These are phyloP conservation scores for Trichoderma hamatum DNA, from an alignment of 2,329 filamentous ascomycete species.

Conservation along the genomic window DNA sequence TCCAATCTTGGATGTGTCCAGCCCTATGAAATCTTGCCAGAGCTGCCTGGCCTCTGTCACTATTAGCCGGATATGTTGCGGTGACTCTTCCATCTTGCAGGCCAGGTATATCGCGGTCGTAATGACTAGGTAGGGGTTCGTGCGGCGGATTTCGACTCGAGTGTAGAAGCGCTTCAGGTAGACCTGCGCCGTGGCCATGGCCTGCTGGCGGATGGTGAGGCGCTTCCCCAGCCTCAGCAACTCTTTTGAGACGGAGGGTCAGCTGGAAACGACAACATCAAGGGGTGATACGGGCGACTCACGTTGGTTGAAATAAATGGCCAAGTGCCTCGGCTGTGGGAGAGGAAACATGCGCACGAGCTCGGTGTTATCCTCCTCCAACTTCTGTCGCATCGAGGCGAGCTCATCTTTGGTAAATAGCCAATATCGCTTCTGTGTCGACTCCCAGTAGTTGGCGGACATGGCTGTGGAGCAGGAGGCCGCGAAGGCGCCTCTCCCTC, in stretches of 20 bases:
- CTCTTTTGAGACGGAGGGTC: constrained; percentile 53
- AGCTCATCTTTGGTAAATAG: constrained; percentile 84
- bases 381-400: constrained; percentile 70
- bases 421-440: constrained; percentile 88
- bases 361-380: constrained; percentile 75
- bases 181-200: constrained; percentile 89
- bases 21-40: constrained; percentile 77
- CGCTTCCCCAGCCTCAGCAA: constrained; percentile 82
- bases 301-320: constrained; percentile 93
- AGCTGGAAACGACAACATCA: neutral
- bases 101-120: constrained; percentile 94
- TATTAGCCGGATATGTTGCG: constrained; percentile 92
- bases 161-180: constrained; percentile 95
- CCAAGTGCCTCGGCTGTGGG: constrained; percentile 78
- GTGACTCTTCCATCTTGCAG: constrained; percentile 97
- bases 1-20: constrained; percentile 81
- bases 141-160: constrained; percentile 85
- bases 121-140: constrained; percentile 90
- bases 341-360: constrained; percentile 79
- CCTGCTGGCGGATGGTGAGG: constrained; percentile 84
- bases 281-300: constrained; percentile 38
- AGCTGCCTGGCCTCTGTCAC: constrained; percentile 82
- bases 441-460: constrained; percentile 97
- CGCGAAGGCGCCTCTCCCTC: constrained; percentile 17
- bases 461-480: constrained; percentile 51